phyloP scores from a whole-genome alignment of 306 rosid genomes.

The Quercus wislizeni region DNA sequence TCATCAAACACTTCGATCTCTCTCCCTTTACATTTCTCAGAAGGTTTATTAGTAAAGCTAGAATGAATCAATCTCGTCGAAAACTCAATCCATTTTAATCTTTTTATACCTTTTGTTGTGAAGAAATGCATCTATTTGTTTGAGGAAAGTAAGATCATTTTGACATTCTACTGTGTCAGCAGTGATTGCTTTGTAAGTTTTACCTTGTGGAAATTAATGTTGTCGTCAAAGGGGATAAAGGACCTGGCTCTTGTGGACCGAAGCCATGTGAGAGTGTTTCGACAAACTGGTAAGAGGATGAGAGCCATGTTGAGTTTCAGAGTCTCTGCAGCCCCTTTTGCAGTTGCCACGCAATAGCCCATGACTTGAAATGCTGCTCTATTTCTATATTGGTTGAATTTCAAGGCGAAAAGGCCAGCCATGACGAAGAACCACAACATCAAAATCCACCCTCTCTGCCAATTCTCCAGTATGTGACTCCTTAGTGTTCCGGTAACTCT shows the following conservation, averaged over 20 bases:
- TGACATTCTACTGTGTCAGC: neutral
- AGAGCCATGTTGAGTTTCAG: slow-evolving; percentile 95
- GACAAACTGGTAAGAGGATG: slow-evolving; percentile 84
- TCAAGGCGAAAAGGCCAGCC: slow-evolving; percentile 65
- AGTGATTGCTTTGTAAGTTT: neutral
- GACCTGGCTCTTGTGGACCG: slow-evolving; percentile 76
- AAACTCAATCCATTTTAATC: neutral
- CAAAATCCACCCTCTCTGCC: slow-evolving; percentile 81
- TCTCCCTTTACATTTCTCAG: too few relatives aligned
- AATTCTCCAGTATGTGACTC: slow-evolving; percentile 53
- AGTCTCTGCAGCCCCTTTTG: slow-evolving; percentile 97
- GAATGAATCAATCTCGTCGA: neutral
- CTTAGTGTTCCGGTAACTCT: slow-evolving; percentile 32
- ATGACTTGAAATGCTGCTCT: slow-evolving; percentile 57
- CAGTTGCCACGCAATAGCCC: slow-evolving; percentile 72
- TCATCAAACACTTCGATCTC: too few relatives aligned
- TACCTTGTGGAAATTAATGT: slow-evolving; percentile 87
- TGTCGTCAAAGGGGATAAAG: slow-evolving; percentile 82
- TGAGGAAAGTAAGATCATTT: too few relatives aligned
- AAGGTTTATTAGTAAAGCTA: neutral
- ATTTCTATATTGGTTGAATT: slow-evolving; percentile 68
- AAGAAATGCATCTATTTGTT: too few relatives aligned
- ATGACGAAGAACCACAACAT: slow-evolving; percentile 52
- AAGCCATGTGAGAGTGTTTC: slow-evolving; percentile 89
- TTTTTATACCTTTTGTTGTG: neutral